Base-by-base conservation (phyloP, 2,329 filamentous ascomycete species). In the Apiospora koreana region DNA sequence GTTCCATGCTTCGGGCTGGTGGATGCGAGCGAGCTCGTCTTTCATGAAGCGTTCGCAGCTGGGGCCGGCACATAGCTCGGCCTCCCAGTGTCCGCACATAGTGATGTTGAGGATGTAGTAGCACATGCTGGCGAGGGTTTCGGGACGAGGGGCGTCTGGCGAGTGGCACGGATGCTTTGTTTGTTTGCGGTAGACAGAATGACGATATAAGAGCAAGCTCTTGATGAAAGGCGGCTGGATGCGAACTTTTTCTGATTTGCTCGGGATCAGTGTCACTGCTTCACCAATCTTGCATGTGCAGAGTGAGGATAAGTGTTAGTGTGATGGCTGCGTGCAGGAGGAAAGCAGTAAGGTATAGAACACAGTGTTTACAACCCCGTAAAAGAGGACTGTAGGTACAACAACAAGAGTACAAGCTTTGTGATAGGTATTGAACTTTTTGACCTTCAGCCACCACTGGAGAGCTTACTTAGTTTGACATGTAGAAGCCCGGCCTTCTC, bases 1-100 rank as follows among this genome's bases (percentile, higher is more conserved):
- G 10, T 65, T 62, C 76, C 75, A 77, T 1, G 76, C 68, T 50
- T 68, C 69, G 6, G 73, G 48, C 12, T 71, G 69, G 71, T 73
- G 54, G 66, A 76, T 75, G 5, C 75, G 75, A 25, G 70, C 42
- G 5, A 78, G 72, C 66, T 77, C 69, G 14, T 77, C 69, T 12
- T 67, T 21, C 10, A 68, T 66, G 4, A 77, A 68, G 18, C n/a
- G 14, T 28, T 35, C 35, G 72, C 77, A 79, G 68, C 70, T 74
- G 2, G 76, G 72, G 3, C 75, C 76, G 25, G 73, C 70, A 18
- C 76, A 67, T 21, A 78, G 69, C 43, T 69, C 1, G 64, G 70
- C n/a, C 62, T 38, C 35, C 18, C 46, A 18, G 69, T 78, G 77
- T 2, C 48, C 69, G 68, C 76, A 78, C 41, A 75, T 73, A 31